phyloP scores from a whole-genome alignment of 208 protist species.

The Trypanosoma theileri region DNA sequence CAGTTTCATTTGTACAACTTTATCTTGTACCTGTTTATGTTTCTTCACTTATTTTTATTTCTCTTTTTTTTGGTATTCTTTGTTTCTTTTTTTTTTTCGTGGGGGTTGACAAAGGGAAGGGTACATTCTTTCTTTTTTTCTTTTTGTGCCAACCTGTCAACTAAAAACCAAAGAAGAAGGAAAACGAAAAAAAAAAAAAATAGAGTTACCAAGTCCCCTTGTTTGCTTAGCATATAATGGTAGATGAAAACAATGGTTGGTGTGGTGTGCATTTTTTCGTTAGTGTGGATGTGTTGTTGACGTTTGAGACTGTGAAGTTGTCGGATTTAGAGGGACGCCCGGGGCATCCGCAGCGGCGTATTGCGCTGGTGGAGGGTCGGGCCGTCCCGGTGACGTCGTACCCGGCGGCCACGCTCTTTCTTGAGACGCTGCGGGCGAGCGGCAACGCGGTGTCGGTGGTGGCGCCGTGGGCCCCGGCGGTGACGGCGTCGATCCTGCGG shows the following conservation, averaged over 20 bases:
- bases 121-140: no score
- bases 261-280: slow-evolving; percentile 72
- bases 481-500: slow-evolving; percentile 38
- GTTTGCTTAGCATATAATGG: no score
- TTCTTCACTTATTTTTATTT: no score
- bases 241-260: slow-evolving; percentile 18
- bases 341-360: slow-evolving; percentile 44
- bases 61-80: no score
- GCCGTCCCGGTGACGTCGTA: slow-evolving; percentile 40
- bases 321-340: slow-evolving; percentile 23
- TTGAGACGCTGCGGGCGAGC: slow-evolving; percentile 59
- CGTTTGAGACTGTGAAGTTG: slow-evolving; percentile 28
- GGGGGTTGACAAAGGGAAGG: no score
- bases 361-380: slow-evolving; percentile 26
- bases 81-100: no score
- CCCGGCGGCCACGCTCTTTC: slow-evolving; percentile 59
- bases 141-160: no score
- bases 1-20: no score
- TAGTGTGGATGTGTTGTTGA: slow-evolving; percentile 48
- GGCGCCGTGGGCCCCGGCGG: slow-evolving; percentile 41
- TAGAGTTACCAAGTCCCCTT: no score
- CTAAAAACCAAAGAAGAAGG: background rate
- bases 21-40: no score
- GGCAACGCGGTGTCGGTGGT: slow-evolving; percentile 57
- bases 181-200: no score